A percentile compares a stretch with the other conserved stretches of the same genome.
Conservation (phyloP, 2,329 filamentous ascomycete species). For the Fonsecaea nubica region DNA sequence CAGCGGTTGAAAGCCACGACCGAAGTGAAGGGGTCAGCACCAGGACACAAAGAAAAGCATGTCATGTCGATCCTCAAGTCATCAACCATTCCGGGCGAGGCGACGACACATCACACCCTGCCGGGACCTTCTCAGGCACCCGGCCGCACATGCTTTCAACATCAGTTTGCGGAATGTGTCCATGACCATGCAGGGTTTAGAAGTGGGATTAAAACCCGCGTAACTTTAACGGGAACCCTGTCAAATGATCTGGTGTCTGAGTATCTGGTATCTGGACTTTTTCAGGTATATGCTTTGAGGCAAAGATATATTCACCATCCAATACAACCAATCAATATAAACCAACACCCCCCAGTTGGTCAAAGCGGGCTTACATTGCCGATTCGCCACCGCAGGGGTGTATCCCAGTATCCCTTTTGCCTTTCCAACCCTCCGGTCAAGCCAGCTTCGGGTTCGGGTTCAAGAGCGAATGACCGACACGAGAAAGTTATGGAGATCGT, state of each 20-base stretch:
- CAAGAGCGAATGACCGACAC: background rate
- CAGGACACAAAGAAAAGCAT: background rate
- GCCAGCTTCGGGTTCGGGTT: constrained; percentile 3
- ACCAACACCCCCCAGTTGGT: background rate
- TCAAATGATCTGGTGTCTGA: background rate
- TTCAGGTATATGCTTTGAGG: background rate
- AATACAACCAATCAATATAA: background rate
- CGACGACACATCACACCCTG: background rate
- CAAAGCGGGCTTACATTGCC: background rate
- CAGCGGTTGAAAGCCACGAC: background rate
- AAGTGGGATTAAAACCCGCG: background rate
- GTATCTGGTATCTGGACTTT: background rate
- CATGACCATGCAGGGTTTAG: background rate
- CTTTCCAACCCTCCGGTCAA: background rate
- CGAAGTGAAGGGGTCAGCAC: background rate
- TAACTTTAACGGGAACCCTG: background rate
- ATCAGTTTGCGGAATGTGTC: background rate
- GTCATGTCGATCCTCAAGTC: background rate
- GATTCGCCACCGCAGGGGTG: background rate
- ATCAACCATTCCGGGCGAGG: background rate
- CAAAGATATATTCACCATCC: background rate
- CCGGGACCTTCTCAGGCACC: background rate
- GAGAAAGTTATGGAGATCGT: background rate
- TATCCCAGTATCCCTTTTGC: background rate
- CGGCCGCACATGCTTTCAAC: background rate